Conservation (phyloP, 2,329 filamentous ascomycete genomes). For the Tolypocladium cylindrosporum region DNA sequence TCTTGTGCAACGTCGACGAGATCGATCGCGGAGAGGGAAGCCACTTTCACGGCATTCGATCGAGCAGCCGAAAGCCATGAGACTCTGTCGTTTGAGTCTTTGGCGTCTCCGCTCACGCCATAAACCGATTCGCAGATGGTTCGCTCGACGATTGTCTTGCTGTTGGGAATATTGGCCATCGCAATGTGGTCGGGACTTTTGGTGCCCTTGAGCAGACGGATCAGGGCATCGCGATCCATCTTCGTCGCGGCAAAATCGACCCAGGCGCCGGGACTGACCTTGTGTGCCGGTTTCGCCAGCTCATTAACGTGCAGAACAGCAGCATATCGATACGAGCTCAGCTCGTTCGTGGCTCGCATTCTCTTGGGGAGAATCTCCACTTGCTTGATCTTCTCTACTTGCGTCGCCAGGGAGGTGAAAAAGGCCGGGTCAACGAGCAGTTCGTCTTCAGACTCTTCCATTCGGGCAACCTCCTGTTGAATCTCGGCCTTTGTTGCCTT, state of each 20-base stretch:
- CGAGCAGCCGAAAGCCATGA: background rate
- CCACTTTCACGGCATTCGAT: too few species aligned
- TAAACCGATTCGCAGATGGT: too few species aligned
- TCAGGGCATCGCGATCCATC: slow-evolving; percentile 5
- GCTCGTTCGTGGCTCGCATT: slow-evolving; percentile 18
- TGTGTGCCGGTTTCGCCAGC: background rate
- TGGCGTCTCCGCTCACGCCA: background rate
- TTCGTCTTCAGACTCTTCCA: slow-evolving; percentile 9
- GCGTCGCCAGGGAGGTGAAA: slow-evolving; percentile 7
- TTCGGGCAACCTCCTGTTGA: slow-evolving; percentile 4
- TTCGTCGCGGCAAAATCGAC: slow-evolving; percentile 8
- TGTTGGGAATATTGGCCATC: too few species aligned
- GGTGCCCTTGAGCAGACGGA: slow-evolving; percentile 4
- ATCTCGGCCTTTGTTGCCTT: background rate
- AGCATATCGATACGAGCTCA: slow-evolving; percentile 17
- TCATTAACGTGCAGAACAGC: slow-evolving; percentile 10
- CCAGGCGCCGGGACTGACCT: slow-evolving; percentile 7
- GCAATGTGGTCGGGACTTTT: background rate
- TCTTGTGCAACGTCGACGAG: slow-evolving; percentile 4
- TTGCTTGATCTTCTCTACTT: slow-evolving; percentile 9
- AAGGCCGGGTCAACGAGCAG: slow-evolving; percentile 12
- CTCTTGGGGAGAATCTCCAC: slow-evolving; percentile 18
- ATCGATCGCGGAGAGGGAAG: too few species aligned
- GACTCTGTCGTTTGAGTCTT: background rate
- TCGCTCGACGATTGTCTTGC: too few species aligned